phyloP scores from a whole-genome alignment of 805 yeast genomes.

The Blastobotrys muscicola region DNA sequence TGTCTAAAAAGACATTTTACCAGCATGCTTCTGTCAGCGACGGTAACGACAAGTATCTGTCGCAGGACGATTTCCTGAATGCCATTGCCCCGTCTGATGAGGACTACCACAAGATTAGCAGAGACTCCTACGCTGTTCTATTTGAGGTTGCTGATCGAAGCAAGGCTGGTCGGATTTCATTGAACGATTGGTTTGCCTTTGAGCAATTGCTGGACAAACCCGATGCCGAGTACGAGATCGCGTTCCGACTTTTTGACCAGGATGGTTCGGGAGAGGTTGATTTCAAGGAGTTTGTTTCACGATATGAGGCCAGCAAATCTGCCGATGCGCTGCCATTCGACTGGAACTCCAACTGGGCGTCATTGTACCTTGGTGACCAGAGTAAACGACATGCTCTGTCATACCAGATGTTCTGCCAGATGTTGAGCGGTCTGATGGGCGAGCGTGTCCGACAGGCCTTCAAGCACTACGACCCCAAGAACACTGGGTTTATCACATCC shows the following conservation, averaged over 20 bases:
- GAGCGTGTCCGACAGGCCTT: constrained; percentile 40
- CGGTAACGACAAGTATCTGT: constrained; percentile 12
- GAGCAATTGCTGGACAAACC: constrained; percentile 45
- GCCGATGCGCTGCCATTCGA: constrained; percentile 32
- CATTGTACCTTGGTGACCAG: constrained; percentile 32
- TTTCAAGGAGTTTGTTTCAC: constrained; percentile 31
- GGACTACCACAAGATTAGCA: constrained; percentile 44
- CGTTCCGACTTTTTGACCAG: constrained; percentile 37
- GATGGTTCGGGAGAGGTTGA: constrained; percentile 31
- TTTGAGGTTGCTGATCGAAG: constrained; percentile 73
- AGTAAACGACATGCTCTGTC: constrained; percentile 30
- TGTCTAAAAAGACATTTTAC: constrained; percentile 12
- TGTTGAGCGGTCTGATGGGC: constrained; percentile 36
- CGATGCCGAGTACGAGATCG: constrained; percentile 45
- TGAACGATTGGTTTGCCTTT: constrained; percentile 67
- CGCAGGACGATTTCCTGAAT: constrained; percentile 32
- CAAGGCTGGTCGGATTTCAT: constrained; percentile 55
- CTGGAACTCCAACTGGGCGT: constrained; percentile 35
- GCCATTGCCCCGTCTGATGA: constrained; percentile 37
- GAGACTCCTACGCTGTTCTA: constrained; percentile 58
- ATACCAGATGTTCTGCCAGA: constrained; percentile 35
- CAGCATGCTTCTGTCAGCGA: constrained; percentile 18
- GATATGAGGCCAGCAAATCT: constrained; percentile 29
- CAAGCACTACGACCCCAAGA: constrained; percentile 27
- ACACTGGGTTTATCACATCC: constrained; percentile 32